Evolutionary conservation across 1,139 yeast genomes (phyloP).

Genomic region (Suhomyces panamericanus): DNA sequence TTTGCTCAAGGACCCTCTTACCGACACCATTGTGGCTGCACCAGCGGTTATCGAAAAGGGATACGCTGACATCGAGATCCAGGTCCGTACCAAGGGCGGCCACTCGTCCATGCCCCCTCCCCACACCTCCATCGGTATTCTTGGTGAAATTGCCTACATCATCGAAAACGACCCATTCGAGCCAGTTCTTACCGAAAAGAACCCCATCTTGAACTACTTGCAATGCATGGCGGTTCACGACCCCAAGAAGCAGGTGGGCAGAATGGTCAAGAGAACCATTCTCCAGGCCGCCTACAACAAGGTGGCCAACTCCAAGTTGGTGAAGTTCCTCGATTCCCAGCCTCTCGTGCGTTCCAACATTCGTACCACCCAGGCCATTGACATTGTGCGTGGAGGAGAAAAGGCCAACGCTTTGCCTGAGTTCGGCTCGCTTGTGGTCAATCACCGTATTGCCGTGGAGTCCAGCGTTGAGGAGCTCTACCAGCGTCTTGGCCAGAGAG

Average conservation of each 20-base stretch:
- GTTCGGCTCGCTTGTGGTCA: slow-evolving; percentile 28
- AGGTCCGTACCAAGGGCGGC: slow-evolving; percentile 63
- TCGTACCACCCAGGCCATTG: slow-evolving; percentile 37
- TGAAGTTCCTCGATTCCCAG: slow-evolving; percentile 17
- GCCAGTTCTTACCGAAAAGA: slow-evolving; percentile 43
- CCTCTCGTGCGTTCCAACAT: slow-evolving; percentile 25
- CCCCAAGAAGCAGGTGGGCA: slow-evolving; percentile 16
- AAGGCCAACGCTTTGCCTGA: slow-evolving; percentile 45
- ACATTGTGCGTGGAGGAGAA: slow-evolving; percentile 35
- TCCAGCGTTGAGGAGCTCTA: slow-evolving; percentile 24
- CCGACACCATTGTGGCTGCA: slow-evolving; percentile 37
- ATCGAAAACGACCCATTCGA: slow-evolving; percentile 54
- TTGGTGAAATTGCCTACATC: slow-evolving; percentile 50
- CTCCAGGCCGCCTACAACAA: slow-evolving; percentile 28
- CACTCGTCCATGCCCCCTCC: slow-evolving; percentile 74
- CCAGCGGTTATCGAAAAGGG: slow-evolving; percentile 70
- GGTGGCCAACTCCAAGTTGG: slow-evolving; percentile 27
- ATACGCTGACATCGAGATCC: slow-evolving; percentile 48
- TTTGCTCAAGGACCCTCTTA: slow-evolving; percentile 28
- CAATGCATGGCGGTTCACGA: slow-evolving; percentile 50
- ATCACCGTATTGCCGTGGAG: slow-evolving; percentile 37
- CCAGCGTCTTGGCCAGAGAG: slow-evolving; percentile 24
- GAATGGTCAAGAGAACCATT: slow-evolving; percentile 22
- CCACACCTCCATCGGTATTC: slow-evolving; percentile 74
- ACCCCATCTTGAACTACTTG: slow-evolving; percentile 49